These are phyloP conservation scores for Bauhinia variegata DNA, from an alignment of 306 rosid species.

Conservation along the genomic window DNA sequence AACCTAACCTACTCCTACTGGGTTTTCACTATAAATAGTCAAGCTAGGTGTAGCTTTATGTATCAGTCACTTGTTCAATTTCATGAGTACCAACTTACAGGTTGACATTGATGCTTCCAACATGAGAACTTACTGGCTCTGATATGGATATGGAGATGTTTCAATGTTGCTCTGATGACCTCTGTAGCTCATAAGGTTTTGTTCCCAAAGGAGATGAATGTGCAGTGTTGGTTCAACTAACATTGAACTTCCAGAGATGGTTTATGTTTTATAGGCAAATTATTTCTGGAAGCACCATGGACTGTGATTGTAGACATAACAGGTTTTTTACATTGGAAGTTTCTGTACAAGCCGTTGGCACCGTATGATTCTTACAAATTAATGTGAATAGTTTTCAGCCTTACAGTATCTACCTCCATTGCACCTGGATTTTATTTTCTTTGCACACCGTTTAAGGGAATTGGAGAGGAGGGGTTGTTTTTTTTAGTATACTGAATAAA, in stretches of 20 bases:
- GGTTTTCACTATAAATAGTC: conserved; percentile 19
- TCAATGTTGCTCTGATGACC: conserved; percentile 1
- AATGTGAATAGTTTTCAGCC: conserved; percentile 48
- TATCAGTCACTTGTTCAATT: conserved; percentile 25
- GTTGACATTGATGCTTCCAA: conserved; percentile 58
- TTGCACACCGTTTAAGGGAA: no score
- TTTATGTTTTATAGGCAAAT: conserved; percentile 52
- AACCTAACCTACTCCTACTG: conserved; percentile 37
- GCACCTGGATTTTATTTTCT: not conserved
- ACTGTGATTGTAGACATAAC: conserved; percentile 37
- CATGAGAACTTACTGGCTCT: conserved; percentile 63
- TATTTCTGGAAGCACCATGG: conserved; percentile 45
- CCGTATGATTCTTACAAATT: conserved; percentile 23
- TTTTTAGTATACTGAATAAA: no score
- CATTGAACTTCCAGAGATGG: conserved; percentile 45
- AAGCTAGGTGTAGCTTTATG: conserved; percentile 1
- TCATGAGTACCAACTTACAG: conserved; percentile 39
- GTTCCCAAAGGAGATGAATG: conserved; percentile 3
- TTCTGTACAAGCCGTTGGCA: conserved; percentile 35
- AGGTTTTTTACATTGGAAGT: conserved; percentile 30
- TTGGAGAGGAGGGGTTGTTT: no score
- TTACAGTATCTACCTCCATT: not conserved
- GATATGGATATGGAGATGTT: conserved; percentile 36
- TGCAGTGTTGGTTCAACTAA: conserved; percentile 47
- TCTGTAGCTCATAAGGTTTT: conserved; percentile 11